Base-by-base conservation (phyloP, 164 flowering plant genomes). In the Brasenia schreberi region DNA sequence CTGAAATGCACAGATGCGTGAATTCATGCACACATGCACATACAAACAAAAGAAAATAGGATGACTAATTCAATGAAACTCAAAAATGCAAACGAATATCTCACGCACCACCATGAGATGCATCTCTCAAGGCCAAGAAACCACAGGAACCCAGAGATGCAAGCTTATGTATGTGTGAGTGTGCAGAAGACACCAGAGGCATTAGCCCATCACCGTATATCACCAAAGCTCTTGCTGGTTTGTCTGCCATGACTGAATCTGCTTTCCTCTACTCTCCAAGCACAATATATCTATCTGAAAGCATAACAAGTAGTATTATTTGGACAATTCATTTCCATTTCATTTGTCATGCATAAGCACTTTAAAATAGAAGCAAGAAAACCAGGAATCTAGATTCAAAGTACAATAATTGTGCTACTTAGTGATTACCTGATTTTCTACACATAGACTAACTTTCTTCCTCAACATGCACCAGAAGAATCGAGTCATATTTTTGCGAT, bases 151-250 rank as follows among this genome's bases (percentile, higher is more conserved):
- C 85, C 44, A 66, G 77, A 64, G 87, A 79, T 3, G 89, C 96
- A 18, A 92, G 77, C 6, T 83, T 71, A 64, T 88, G 89, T 66
- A 92, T 80, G 70, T 87, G 80, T 67, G 79, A 42, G 65, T 87
- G 92, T 14, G 85, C 69, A n/a, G 83, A 71, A 45, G 72, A 72
- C 39, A 90, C 61, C 70, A 61, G 68, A 43, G 77, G 78, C 61
- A 87, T 83, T 67, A 90, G 71, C 42, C 98, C 98, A 68, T 92
- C 91, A 3, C 97, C 97, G 74, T 83, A 86, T 23, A 92, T 6
- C n/a, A 90, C 85, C 76, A 92, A 64, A 2, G 80, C 91, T 80
- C 93, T 77, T 83, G 96, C 88, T 5, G 98, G 79, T 68, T 90
- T 90, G 82, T 92, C 96, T 49, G 98, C 98, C 98, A 92, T 92